These are phyloP conservation scores for Sporothrix curviconia DNA, from an alignment of 2,329 filamentous ascomycete species.

Conservation along the genomic window DNA sequence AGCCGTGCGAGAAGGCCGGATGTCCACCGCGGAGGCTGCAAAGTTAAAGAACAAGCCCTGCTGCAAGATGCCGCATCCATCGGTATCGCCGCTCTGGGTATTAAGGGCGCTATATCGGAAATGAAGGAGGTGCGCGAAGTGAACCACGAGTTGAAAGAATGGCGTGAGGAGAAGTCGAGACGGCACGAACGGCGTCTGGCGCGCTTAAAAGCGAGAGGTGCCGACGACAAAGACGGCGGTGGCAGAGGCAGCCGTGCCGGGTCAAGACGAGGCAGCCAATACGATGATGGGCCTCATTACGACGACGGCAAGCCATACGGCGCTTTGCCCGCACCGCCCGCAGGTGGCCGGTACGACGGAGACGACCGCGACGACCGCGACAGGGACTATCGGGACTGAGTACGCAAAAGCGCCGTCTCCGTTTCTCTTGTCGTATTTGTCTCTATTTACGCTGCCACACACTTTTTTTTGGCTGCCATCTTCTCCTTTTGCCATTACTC, in stretches of 20 bases:
- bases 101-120: slow-evolving; percentile 50
- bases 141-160: slow-evolving; percentile 42
- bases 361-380: slow-evolving; percentile 30
- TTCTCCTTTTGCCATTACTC: not conserved
- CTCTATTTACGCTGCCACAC: not conserved
- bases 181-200: slow-evolving; percentile 45
- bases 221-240: slow-evolving; percentile 21
- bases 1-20: slow-evolving; percentile 47
- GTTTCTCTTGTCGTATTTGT: not conserved
- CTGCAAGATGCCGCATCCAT: slow-evolving; percentile 54
- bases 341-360: slow-evolving; percentile 20
- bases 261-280: slow-evolving; percentile 31
- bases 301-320: slow-evolving; percentile 43
- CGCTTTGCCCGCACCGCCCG: slow-evolving; percentile 36
- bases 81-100: slow-evolving; percentile 50
- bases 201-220: slow-evolving; percentile 20
- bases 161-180: slow-evolving; percentile 41
- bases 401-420: not conserved
- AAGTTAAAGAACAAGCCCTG: slow-evolving; percentile 52
- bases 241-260: slow-evolving; percentile 38
- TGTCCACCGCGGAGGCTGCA: slow-evolving; percentile 45
- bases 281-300: slow-evolving; percentile 41
- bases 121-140: slow-evolving; percentile 50
- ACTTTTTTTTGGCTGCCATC: not conserved
- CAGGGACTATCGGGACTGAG: slow-evolving; percentile 5